Conservation (phyloP, 148 eudicot species). For the Tetragonia tetragonoides region DNA sequence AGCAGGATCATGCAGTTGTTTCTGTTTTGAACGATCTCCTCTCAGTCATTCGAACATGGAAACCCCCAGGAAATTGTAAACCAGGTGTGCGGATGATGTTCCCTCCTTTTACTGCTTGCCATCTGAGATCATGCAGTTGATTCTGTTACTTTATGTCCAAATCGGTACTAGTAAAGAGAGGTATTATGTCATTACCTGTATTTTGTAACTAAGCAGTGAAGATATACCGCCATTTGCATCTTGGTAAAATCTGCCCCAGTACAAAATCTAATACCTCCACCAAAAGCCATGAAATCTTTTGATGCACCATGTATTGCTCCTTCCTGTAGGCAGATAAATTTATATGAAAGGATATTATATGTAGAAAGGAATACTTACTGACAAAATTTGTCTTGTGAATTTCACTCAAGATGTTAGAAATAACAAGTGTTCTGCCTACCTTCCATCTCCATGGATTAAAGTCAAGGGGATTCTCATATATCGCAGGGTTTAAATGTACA, state of each 20-base stretch:
- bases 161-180: too few relatives aligned
- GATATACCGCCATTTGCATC: too few relatives aligned
- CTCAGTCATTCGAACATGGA: constrained; percentile 41
- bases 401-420: not conserved
- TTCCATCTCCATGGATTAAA: constrained; percentile 94
- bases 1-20: constrained; percentile 18
- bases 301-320: constrained; percentile 49
- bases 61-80: constrained; percentile 69
- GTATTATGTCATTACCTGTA: too few relatives aligned
- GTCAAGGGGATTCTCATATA: constrained; percentile 64
- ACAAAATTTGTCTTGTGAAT: not conserved
- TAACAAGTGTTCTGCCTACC: constrained; percentile 29
- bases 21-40: constrained; percentile 23
- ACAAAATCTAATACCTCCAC: too few relatives aligned
- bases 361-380: not conserved
- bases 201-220: too few relatives aligned
- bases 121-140: too few relatives aligned
- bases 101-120: constrained; percentile 63
- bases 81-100: constrained; percentile 68
- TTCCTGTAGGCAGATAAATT: constrained; percentile 36
- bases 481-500: constrained; percentile 70
- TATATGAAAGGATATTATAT: not conserved
- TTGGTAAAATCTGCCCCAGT: too few relatives aligned
- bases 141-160: not conserved
- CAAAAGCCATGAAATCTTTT: too few relatives aligned